These are phyloP conservation scores for Rhodotorula graminis DNA, from an alignment of 768 basidiomycete species.

Conservation along the genomic window DNA sequence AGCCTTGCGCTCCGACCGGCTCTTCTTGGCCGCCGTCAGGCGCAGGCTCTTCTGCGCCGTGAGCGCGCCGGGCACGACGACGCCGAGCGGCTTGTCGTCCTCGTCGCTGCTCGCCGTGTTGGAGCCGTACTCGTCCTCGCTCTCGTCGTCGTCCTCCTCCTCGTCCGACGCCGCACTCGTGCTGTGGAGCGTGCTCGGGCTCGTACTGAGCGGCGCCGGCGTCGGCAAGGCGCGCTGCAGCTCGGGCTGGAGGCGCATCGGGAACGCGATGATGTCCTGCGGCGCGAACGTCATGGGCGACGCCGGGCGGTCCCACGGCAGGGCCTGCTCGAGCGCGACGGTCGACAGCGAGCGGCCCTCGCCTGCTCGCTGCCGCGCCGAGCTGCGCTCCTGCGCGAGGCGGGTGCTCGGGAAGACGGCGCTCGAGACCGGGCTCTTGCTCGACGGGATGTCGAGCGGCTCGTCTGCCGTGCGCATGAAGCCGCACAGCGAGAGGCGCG, in stretches of 20 bases:
- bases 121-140: conserved; percentile 8
- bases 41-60: conserved; percentile 76
- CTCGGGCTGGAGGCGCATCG: conserved; percentile 4
- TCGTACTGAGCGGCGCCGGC: not conserved
- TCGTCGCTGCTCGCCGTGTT: not conserved
- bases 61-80: conserved; percentile 73
- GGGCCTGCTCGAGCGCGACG: not conserved
- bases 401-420: not conserved
- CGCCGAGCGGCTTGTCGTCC: conserved; percentile 67
- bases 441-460: not conserved
- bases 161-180: not conserved
- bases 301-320: not conserved
- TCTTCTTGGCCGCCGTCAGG: conserved; percentile 40
- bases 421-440: not conserved
- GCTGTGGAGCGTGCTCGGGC: not conserved
- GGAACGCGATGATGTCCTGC: conserved; percentile 24
- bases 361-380: not conserved
- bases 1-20: conserved; percentile 1
- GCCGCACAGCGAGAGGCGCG: not conserved
- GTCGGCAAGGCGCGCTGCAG: not conserved
- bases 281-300: not conserved
- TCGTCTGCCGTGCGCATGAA: not conserved
- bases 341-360: not conserved
- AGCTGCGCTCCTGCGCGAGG: not conserved
- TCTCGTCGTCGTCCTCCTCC: not conserved